Conservation (phyloP, 2,329 filamentous ascomycete genomes). For the Penicillium sp. region DNA sequence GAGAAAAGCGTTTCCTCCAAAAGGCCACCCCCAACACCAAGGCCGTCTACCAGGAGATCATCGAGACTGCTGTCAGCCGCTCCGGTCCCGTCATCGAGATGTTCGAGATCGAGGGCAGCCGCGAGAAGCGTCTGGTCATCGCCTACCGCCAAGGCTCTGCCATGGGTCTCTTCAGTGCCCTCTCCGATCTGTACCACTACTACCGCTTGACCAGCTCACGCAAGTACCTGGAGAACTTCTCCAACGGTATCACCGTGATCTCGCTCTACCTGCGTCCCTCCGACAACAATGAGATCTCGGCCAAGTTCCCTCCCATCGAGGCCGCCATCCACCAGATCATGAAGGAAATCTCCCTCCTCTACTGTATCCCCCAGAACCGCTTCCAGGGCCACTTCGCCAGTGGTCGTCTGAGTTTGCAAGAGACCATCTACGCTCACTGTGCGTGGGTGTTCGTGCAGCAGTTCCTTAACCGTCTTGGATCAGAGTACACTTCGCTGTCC, state of each 20-base stretch:
- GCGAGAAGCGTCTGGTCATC: constrained; percentile 91
- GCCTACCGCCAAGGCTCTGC: constrained; percentile 94
- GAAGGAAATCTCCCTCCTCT: constrained; percentile 94
- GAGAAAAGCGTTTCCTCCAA: constrained; percentile 89
- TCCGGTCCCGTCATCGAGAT: constrained; percentile 96
- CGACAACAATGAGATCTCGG: constrained; percentile 56
- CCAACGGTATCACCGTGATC: constrained; percentile 96
- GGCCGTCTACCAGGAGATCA: constrained; percentile 91
- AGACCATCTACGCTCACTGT: constrained; percentile 95
- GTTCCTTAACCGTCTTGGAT: constrained; percentile 91
- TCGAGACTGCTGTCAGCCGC: constrained; percentile 77
- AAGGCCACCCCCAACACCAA: constrained; percentile 97
- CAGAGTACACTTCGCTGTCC: constrained; percentile 85
- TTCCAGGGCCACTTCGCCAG: constrained; percentile 87
- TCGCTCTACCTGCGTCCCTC: constrained; percentile 87
- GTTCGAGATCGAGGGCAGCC: constrained; percentile 88
- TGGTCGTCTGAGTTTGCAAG: constrained; percentile 86
- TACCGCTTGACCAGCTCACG: constrained; percentile 94
- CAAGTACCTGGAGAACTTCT: constrained; percentile 99
- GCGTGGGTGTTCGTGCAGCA: constrained; percentile 98
- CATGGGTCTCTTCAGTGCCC: constrained; percentile 87
- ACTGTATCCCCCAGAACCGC: constrained; percentile 97
- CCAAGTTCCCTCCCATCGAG: constrained; percentile 75
- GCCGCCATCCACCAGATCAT: constrained; percentile 98
- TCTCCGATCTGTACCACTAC: constrained; percentile 97